Percentiles rank a stretch among this genome's conserved stretches.
These are phyloP conservation scores for Zalaria obscura DNA, from an alignment of 2,329 filamentous ascomycete species.

Conservation along the genomic window DNA sequence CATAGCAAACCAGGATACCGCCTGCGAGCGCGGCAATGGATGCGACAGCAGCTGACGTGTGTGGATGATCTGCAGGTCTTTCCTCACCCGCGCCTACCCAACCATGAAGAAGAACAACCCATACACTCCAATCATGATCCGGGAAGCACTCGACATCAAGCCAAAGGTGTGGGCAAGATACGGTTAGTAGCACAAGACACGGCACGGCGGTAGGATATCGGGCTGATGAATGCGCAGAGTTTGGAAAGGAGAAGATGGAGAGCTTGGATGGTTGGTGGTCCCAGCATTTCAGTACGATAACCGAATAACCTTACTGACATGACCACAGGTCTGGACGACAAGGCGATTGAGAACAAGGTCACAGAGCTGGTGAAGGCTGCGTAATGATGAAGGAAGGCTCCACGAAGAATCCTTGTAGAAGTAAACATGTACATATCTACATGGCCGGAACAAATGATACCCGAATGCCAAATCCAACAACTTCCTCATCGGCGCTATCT, in stretches of 20 bases:
- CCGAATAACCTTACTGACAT: constrained; percentile 6
- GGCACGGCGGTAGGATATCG: not conserved
- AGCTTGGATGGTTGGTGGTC: constrained; percentile 40
- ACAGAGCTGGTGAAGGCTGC: constrained; percentile 45
- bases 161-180: constrained; percentile 88
- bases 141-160: constrained; percentile 73
- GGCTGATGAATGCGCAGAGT: constrained; percentile 30
- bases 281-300: not conserved
- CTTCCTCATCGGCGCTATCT: not conserved
- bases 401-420: constrained; percentile 4
- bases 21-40: not conserved
- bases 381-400: constrained; percentile 2
- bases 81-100: constrained; percentile 82
- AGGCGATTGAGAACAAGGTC: constrained; percentile 56
- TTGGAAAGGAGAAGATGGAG: constrained; percentile 54
- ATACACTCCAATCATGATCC: constrained; percentile 80
- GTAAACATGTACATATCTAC: constrained; percentile 2
- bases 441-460: constrained; percentile 1
- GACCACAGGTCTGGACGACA: constrained; percentile 46
- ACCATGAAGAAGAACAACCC: constrained; percentile 99
- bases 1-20: not conserved
- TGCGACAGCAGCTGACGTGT: constrained; percentile 2
- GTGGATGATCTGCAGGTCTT: constrained; percentile 45
- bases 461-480: not conserved
- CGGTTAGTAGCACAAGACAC: constrained; percentile 40